A percentile compares a stretch with the other conserved stretches of the same genome.
Evolutionary conservation across 768 basidiomycete genomes (phyloP).

Genomic region (Tylopilus plumbeoviolaceoides): DNA sequence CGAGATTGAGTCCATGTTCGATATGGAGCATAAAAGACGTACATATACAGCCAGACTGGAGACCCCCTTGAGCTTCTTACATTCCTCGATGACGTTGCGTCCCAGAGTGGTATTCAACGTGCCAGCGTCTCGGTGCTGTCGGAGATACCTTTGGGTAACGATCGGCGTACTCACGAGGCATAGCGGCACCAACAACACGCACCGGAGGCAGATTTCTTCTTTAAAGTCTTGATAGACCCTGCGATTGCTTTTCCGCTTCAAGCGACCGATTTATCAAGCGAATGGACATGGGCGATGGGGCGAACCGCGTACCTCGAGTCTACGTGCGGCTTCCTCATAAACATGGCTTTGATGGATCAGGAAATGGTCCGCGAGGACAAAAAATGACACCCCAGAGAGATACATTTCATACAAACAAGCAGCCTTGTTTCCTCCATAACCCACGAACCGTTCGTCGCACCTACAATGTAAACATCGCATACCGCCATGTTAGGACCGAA

Average conservation of each 20-base stretch:
- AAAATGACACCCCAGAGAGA: slow-evolving; percentile 78
- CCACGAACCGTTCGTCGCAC: slow-evolving; percentile 90
- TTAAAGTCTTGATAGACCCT: slow-evolving; percentile 76
- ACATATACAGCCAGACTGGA: slow-evolving; percentile 32
- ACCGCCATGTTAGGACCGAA: background rate
- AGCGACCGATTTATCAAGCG: background rate
- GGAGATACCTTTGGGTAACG: slow-evolving; percentile 50
- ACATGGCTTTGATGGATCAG: slow-evolving; percentile 82
- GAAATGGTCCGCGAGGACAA: slow-evolving; percentile 84
- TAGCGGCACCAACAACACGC: background rate
- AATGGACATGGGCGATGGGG: background rate
- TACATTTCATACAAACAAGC: slow-evolving; percentile 92
- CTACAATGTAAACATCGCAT: slow-evolving; percentile 34
- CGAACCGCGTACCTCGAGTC: slow-evolving; percentile 53
- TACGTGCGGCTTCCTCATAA: slow-evolving; percentile 73
- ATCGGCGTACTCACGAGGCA: background rate
- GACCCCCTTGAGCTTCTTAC: slow-evolving; percentile 56
- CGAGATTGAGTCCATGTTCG: background rate
- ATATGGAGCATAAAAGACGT: background rate
- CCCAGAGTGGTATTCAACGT: slow-evolving; percentile 48
- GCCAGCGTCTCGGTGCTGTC: slow-evolving; percentile 49
- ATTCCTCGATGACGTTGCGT: slow-evolving; percentile 56
- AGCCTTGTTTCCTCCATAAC: slow-evolving; percentile 90
- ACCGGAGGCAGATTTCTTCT: slow-evolving; percentile 73
- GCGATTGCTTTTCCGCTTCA: slow-evolving; percentile 68